Conservation (phyloP, 805 yeast genomes). For the Candida suzukii region DNA sequence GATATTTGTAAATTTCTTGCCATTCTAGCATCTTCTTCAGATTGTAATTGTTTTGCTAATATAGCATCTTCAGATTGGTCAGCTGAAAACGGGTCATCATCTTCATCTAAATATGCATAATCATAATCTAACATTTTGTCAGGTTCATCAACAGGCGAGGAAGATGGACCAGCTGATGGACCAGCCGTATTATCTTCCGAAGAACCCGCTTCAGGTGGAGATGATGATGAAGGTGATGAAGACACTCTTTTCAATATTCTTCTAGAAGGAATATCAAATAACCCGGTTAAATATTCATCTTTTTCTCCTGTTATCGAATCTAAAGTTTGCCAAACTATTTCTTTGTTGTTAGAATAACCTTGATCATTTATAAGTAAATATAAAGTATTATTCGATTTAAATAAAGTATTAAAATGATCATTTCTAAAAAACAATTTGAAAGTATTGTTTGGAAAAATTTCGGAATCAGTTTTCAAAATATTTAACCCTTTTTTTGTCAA, state of each 20-base stretch:
- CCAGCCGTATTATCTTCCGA: neutral
- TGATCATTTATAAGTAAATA: slow-evolving; percentile 69
- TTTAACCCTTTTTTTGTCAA: slow-evolving; percentile 62
- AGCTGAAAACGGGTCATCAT: slow-evolving; percentile 7
- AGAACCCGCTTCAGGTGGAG: too few relatives aligned
- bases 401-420: slow-evolving; percentile 78
- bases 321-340: slow-evolving; percentile 80
- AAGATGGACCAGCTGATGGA: neutral
- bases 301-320: slow-evolving; percentile 58
- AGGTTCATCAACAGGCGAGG: too few relatives aligned
- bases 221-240: too few relatives aligned
- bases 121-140: slow-evolving; percentile 1
- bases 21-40: slow-evolving; percentile 23
- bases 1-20: slow-evolving; percentile 20
- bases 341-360: slow-evolving; percentile 40
- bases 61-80: slow-evolving; percentile 10
- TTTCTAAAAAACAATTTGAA: slow-evolving; percentile 77
- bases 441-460: slow-evolving; percentile 41
- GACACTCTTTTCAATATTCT: slow-evolving; percentile 1
- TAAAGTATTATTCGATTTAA: slow-evolving; percentile 40
- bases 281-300: slow-evolving; percentile 66
- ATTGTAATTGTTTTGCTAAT: slow-evolving; percentile 24
- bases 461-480: slow-evolving; percentile 26
- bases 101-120: slow-evolving; percentile 11
- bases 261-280: slow-evolving; percentile 34